Evolutionary conservation across 805 yeast genomes (phyloP).

Genomic region (Wickerhamiella cacticola): DNA sequence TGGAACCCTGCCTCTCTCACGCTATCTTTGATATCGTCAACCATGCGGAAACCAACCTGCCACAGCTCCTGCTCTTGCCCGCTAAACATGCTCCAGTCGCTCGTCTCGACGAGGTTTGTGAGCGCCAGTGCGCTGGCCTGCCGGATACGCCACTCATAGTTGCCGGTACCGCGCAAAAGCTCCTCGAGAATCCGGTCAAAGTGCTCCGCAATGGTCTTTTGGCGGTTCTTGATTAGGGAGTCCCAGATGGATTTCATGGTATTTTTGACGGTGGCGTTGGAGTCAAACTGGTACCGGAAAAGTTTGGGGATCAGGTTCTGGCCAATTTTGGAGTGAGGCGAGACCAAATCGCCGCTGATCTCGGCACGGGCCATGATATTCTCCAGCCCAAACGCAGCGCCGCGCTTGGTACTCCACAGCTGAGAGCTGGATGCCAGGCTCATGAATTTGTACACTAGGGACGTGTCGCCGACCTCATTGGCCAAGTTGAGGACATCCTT

Average conservation of each 20-base stretch:
- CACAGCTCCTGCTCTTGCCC: constrained; percentile 44
- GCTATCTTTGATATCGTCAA: constrained; percentile 92
- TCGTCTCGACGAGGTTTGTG: constrained; percentile 47
- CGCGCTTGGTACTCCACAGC: constrained; percentile 85
- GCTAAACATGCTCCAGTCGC: constrained; percentile 13
- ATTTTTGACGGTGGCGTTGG: constrained; percentile 55
- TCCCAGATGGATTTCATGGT: constrained; percentile 89
- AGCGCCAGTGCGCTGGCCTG: constrained; percentile 74
- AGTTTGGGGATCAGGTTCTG: constrained; percentile 63
- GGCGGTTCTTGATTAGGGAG: constrained; percentile 46
- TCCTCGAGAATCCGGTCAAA: constrained; percentile 53
- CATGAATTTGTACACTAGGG: constrained; percentile 89
- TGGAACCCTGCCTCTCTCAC: constrained; percentile 70
- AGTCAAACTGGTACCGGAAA: constrained; percentile 77
- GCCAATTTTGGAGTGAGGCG: constrained; percentile 43
- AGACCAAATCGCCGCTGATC: constrained; percentile 44
- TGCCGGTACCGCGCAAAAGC: constrained; percentile 54
- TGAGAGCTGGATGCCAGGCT: constrained; percentile 77
- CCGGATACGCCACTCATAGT: constrained; percentile 84
- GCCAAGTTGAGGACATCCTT: constrained; percentile 81
- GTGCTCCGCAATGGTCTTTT: constrained; percentile 43
- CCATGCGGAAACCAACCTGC: constrained; percentile 74
- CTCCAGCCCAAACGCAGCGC: constrained; percentile 88
- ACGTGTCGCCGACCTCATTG: constrained; percentile 90
- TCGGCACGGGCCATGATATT: constrained; percentile 69